Evolutionary conservation across 371 early-diverging fungal species (phyloP), one percentile per base, ranked within the genome.

Genomic region (Circinella umbellata): DNA sequence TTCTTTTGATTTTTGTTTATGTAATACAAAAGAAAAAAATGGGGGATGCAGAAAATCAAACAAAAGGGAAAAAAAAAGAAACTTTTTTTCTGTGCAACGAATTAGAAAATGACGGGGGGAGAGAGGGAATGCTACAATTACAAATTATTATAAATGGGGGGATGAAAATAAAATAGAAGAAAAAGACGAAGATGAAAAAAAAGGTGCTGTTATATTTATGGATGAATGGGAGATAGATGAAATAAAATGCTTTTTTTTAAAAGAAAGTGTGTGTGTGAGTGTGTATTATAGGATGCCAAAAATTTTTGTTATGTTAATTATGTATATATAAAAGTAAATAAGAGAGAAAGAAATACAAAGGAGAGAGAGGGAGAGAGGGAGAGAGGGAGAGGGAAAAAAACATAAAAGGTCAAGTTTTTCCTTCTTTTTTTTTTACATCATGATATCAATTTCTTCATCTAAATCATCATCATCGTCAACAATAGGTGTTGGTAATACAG

Each of bases 371-470:
- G 35, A 27, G 63, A 20, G 35, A 48, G 48, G 47, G 15, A 17
- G 63, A 20, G 35, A 47, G 7, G 39, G 7, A 0, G 20, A 13
- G 18, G 42, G n/a, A n/a, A n/a, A n/a, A n/a, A n/a, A n/a, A n/a
- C n/a, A n/a, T n/a, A n/a, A 39, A 20, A 17, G 48, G 15, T 49
- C n/a, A n/a, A n/a, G 15, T n/a, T 15, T 15, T 49, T 4, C 13
- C 14, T 39, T 39, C 3, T 42, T 42, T 42, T 42, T 42, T 42
- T 27, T 46, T 68, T 68, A 76, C 20, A 63, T 63, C 72, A 76
- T 72, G 66, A 76, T 76, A 61, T 76, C 77, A 61, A 76, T 76
- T 47, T 76, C 77, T 69, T 73, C 73, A 36, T 76, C 76, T 14
- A 71, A 66, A 11, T 73, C 73, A 20, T 70, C 73, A 46, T 67